phyloP scores from a whole-genome alignment of 2,329 filamentous ascomycete species.

The Xylariaceae sp. region DNA sequence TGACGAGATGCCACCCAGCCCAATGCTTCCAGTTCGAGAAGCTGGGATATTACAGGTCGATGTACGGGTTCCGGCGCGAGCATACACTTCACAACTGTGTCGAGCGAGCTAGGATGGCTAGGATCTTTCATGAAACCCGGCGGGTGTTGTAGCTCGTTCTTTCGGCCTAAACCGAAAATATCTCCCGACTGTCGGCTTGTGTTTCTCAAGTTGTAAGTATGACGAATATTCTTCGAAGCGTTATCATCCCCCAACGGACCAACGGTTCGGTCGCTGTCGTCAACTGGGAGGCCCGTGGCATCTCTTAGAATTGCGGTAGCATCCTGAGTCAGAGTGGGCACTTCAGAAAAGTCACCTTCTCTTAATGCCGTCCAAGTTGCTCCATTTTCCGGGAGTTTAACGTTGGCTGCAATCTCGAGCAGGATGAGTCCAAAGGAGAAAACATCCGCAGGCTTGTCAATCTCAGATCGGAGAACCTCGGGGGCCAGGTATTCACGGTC shows the following conservation, averaged over 20 bases:
- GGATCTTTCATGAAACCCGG: constrained; percentile 89
- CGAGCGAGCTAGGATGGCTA: constrained; percentile 72
- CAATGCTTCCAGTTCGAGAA: constrained; percentile 74
- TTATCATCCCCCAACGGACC: constrained; percentile 37
- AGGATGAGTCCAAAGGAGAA: constrained; percentile 95
- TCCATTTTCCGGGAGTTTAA: constrained; percentile 90
- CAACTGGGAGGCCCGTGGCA: constrained; percentile 69
- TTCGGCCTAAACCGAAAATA: constrained; percentile 51
- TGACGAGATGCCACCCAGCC: constrained; percentile 78
- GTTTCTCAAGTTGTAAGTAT: constrained; percentile 32
- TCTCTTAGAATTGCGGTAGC: constrained; percentile 73
- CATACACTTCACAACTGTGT: constrained; percentile 86
- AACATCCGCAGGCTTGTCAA: constrained; percentile 88
- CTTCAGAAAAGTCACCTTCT: constrained; percentile 83
- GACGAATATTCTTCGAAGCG: constrained; percentile 20
- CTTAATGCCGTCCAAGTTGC: constrained; percentile 87
- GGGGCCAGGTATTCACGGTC: constrained; percentile 96
- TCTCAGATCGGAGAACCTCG: constrained; percentile 83
- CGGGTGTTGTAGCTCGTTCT: constrained; percentile 60
- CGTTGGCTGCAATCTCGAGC: constrained; percentile 92
- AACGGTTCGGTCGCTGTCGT: constrained; percentile 43
- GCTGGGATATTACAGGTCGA: constrained; percentile 73
- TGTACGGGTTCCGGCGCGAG: constrained; percentile 73
- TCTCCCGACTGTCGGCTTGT: constrained; percentile 40
- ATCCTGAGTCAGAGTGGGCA: constrained; percentile 83